phyloP scores from a whole-genome alignment of 495 filamentous ascomycete species.

The Penicillium turbatum region DNA sequence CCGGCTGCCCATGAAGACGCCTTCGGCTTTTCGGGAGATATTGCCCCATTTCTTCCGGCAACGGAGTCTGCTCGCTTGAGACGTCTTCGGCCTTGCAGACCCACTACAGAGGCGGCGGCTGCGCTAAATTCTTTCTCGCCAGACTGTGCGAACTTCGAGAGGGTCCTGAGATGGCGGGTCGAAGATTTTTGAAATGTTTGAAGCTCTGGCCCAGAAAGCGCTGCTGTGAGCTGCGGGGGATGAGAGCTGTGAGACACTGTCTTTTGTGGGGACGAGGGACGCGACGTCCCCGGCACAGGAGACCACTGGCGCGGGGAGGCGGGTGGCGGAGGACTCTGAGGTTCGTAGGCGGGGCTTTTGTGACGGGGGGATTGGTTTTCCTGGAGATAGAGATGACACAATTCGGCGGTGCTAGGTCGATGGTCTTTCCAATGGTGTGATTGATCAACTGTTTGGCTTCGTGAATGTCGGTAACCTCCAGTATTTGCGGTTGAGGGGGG shows the following conservation, averaged over 20 bases:
- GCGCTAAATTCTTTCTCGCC: slow-evolving; percentile 65
- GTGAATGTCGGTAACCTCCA: slow-evolving; percentile 34
- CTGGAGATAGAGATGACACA: slow-evolving; percentile 24
- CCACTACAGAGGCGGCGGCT: slow-evolving; percentile 75
- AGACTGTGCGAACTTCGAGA: slow-evolving; percentile 79
- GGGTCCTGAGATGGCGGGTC: slow-evolving; percentile 80
- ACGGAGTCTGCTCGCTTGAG: slow-evolving; percentile 70
- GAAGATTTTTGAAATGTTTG: slow-evolving; percentile 75
- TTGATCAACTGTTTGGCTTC: slow-evolving; percentile 44
- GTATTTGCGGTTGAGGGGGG: slow-evolving; percentile 34
- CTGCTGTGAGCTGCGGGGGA: slow-evolving; percentile 38
- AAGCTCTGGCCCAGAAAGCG: slow-evolving; percentile 65
- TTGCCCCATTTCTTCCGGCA: slow-evolving; percentile 40
- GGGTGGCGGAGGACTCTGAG: slow-evolving; percentile 31
- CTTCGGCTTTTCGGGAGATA: slow-evolving; percentile 46
- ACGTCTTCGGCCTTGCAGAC: slow-evolving; percentile 75
- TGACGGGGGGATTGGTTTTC: slow-evolving; percentile 33
- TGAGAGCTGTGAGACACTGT: slow-evolving; percentile 41
- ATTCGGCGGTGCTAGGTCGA: slow-evolving; percentile 33
- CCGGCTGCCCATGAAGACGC: slow-evolving; percentile 71
- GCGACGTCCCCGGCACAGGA: slow-evolving; percentile 28
- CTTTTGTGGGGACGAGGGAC: slow-evolving; percentile 39
- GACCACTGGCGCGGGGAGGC: slow-evolving; percentile 32
- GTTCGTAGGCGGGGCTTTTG: slow-evolving; percentile 18
- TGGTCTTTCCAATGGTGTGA: slow-evolving; percentile 34